Percentiles rank a stretch among this genome's conserved stretches.
Evolutionary conservation across 2,329 filamentous ascomycete species (phyloP).

Genomic region (Aspergillus alliaceus): DNA sequence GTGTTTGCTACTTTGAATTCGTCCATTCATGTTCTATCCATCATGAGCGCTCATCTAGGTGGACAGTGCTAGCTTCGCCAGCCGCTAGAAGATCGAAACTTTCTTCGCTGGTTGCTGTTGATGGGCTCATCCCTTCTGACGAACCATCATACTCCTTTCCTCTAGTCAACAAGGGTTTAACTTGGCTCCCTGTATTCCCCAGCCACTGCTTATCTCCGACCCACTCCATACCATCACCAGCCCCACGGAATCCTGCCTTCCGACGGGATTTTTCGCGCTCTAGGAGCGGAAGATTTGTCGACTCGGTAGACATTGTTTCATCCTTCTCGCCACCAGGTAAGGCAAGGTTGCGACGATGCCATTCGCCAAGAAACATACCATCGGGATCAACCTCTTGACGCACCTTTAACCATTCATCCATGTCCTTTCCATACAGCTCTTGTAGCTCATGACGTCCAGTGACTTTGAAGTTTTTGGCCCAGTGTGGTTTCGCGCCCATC

Average conservation of each 20-base stretch:
- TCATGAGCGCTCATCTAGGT: slow-evolving; percentile 22
- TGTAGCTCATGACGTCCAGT: slow-evolving; percentile 60
- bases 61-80: slow-evolving; percentile 45
- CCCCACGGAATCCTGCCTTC: slow-evolving; percentile 24
- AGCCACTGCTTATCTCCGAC: slow-evolving; percentile 38
- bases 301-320: slow-evolving; percentile 11
- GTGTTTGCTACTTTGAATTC: slow-evolving; percentile 15
- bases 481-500: slow-evolving; percentile 78
- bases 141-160: slow-evolving; percentile 8
- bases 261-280: slow-evolving; percentile 44
- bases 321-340: slow-evolving; percentile 25
- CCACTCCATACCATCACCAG: slow-evolving; percentile 45
- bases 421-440: slow-evolving; percentile 66
- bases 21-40: not conserved
- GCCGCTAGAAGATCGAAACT: slow-evolving; percentile 48
- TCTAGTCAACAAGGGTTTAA: slow-evolving; percentile 7
- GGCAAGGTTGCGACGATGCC: slow-evolving; percentile 73
- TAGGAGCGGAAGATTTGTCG: slow-evolving; percentile 36
- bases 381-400: slow-evolving; percentile 72
- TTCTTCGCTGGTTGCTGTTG: slow-evolving; percentile 46
- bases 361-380: slow-evolving; percentile 86
- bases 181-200: slow-evolving; percentile 4
- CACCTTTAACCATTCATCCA: slow-evolving; percentile 67
- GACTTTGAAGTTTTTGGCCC: slow-evolving; percentile 85
- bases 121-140: slow-evolving; percentile 21